phyloP scores from a whole-genome alignment of 345 rosid species.

The Lepidium aucheri region DNA sequence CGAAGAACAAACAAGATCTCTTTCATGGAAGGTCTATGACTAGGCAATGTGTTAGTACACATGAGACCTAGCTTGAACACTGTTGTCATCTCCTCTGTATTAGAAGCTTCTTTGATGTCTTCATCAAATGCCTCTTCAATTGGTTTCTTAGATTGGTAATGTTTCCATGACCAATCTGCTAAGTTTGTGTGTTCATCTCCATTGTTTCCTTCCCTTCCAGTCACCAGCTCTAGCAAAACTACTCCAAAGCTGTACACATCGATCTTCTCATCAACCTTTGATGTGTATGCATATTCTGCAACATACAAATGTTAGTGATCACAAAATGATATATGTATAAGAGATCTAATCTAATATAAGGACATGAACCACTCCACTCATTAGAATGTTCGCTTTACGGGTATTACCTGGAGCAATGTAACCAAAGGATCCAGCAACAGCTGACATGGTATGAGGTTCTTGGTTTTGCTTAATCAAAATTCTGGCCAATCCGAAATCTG shows the following conservation, averaged over 20 bases:
- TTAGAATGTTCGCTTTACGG: background rate
- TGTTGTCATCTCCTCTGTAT: constrained; percentile 46
- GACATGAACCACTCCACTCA: background rate
- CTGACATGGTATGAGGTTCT: constrained; percentile 65
- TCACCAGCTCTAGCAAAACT: constrained; percentile 75
- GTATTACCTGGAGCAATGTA: constrained; percentile 82
- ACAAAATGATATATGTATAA: background rate
- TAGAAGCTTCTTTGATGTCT: constrained; percentile 40
- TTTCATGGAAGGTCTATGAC: constrained; percentile 71
- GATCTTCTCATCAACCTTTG: constrained; percentile 68
- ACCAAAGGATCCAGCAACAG: constrained; percentile 85
- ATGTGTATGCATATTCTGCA: constrained; percentile 71
- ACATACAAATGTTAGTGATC: background rate
- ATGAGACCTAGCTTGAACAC: constrained; percentile 62
- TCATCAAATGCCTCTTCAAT: constrained; percentile 44
- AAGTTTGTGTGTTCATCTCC: constrained; percentile 64
- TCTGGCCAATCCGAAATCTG: constrained; percentile 93
- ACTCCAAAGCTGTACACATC: constrained; percentile 93
- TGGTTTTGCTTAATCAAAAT: constrained; percentile 47
- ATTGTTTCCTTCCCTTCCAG: constrained; percentile 58
- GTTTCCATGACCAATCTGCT: constrained; percentile 92
- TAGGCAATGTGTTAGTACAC: constrained; percentile 53
- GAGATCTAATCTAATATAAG: too few species aligned
- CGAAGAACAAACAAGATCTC: constrained; percentile 60
- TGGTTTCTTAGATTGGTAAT: constrained; percentile 38